Conservation (phyloP, 192 early-diverging fungal genomes). For the Entomortierella lignicola region DNA sequence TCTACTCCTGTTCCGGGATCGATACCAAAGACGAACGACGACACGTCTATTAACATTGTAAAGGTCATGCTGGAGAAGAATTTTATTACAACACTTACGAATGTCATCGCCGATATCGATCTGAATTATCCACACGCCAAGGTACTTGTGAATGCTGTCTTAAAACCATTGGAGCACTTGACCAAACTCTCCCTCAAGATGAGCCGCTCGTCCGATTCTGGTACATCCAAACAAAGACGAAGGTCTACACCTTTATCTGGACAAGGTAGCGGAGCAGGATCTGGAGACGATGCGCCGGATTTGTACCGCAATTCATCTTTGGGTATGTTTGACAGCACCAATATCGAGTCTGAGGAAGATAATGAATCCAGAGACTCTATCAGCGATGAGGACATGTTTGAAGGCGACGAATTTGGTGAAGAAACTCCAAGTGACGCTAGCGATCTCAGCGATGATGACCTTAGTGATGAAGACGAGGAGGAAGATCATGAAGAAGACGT, state of each 20-base stretch:
- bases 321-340: slow-evolving; percentile 81
- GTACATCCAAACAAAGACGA: slow-evolving; percentile 51
- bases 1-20: slow-evolving; percentile 46
- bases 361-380: slow-evolving; percentile 60
- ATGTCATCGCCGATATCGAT: slow-evolving; percentile 85
- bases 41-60: slow-evolving; percentile 69
- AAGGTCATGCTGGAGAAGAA: slow-evolving; percentile 91
- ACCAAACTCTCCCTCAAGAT: slow-evolving; percentile 92
- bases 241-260: slow-evolving; percentile 57
- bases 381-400: slow-evolving; percentile 77
- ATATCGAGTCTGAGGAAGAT: slow-evolving; percentile 79
- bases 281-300: slow-evolving; percentile 80
- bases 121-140: slow-evolving; percentile 88
- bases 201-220: slow-evolving; percentile 71
- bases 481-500: slow-evolving; percentile 71
- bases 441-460: slow-evolving; percentile 66
- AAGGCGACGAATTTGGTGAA: slow-evolving; percentile 77
- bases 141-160: slow-evolving; percentile 75
- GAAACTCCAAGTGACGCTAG: slow-evolving; percentile 73
- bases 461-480: slow-evolving; percentile 65
- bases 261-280: slow-evolving; percentile 48
- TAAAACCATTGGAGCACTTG: slow-evolving; percentile 90
- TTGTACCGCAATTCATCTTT: slow-evolving; percentile 85
- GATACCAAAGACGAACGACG: slow-evolving; percentile 59
- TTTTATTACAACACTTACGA: slow-evolving; percentile 83